phyloP scores from a whole-genome alignment of 2,329 filamentous ascomycete species.

The Sclerotinia spermophila region DNA sequence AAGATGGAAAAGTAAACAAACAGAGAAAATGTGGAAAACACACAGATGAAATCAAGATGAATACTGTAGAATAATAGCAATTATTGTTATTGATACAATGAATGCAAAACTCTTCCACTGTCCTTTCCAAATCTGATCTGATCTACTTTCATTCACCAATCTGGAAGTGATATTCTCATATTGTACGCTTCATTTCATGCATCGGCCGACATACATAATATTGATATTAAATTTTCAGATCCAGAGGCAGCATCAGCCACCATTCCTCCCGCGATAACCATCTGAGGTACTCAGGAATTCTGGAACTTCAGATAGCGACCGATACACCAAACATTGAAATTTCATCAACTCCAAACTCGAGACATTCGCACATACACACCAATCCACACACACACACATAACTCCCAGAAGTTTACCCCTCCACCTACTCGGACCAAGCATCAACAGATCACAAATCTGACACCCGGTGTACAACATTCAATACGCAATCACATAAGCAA shows the following conservation, averaged over 20 bases:
- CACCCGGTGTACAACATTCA: neutral
- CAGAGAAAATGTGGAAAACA: neutral
- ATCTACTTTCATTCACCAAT: neutral
- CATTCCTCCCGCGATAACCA: neutral
- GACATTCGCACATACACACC: neutral
- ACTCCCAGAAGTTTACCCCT: neutral
- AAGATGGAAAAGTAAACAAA: neutral
- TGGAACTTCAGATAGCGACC: neutral
- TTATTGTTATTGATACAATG: neutral
- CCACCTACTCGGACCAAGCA: neutral
- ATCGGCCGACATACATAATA: conserved; percentile 1
- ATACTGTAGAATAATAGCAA: neutral
- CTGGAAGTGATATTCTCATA: neutral
- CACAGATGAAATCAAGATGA: neutral
- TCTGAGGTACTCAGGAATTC: neutral
- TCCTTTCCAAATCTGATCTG: neutral
- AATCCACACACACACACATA: neutral
- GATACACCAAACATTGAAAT: neutral
- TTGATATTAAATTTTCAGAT: neutral
- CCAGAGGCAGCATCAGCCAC: neutral
- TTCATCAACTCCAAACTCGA: conserved; percentile 6
- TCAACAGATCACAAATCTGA: neutral
- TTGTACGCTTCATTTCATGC: neutral
- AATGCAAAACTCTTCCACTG: neutral
- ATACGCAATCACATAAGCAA: neutral